A percentile compares a stretch with the other conserved stretches of the same genome.
Conservation (phyloP, 208 protist genomes). For the Trypanosoma grayi region DNA sequence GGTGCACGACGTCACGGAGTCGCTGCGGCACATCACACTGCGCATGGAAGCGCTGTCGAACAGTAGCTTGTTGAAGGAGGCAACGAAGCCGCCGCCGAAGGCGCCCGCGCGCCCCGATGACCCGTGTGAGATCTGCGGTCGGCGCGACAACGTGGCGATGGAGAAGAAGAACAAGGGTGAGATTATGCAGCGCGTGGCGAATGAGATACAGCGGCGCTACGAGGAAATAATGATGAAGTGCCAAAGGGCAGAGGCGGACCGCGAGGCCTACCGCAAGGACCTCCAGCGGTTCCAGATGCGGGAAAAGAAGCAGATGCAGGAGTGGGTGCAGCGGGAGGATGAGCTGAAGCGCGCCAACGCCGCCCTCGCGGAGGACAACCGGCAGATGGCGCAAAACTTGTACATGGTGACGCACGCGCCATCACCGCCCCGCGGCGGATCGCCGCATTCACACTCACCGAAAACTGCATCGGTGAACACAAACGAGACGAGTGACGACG, state of each 20-base stretch:
- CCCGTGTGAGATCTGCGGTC: conserved; percentile 68
- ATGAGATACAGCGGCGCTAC: conserved; percentile 70
- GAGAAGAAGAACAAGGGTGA: conserved; percentile 61
- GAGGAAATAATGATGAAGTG: conserved; percentile 65
- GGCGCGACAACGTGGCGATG: conserved; percentile 47
- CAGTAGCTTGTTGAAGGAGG: conserved; percentile 55
- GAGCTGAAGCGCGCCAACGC: conserved; percentile 20
- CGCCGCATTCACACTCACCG: too few relatives aligned
- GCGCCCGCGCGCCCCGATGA: conserved; percentile 66
- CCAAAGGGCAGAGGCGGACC: conserved; percentile 65
- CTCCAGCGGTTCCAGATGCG: conserved; percentile 39
- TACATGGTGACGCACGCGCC: too few relatives aligned
- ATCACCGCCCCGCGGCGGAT: too few relatives aligned
- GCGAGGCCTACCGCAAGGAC: conserved; percentile 52
- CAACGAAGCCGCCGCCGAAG: conserved; percentile 55
- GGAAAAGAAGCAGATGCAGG: conserved; percentile 33
- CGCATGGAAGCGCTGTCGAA: conserved; percentile 60
- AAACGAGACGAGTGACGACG: too few relatives aligned
- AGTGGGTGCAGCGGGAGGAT: conserved; percentile 29
- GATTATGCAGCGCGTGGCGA: conserved; percentile 58
- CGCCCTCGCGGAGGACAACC: conserved; percentile 13
- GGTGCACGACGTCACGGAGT: conserved; percentile 59
- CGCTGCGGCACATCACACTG: conserved; percentile 67
- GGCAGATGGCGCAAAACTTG: not conserved
- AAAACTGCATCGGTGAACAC: too few relatives aligned